Conservation (phyloP, 345 rosid genomes). For the Kandelia obovata region DNA sequence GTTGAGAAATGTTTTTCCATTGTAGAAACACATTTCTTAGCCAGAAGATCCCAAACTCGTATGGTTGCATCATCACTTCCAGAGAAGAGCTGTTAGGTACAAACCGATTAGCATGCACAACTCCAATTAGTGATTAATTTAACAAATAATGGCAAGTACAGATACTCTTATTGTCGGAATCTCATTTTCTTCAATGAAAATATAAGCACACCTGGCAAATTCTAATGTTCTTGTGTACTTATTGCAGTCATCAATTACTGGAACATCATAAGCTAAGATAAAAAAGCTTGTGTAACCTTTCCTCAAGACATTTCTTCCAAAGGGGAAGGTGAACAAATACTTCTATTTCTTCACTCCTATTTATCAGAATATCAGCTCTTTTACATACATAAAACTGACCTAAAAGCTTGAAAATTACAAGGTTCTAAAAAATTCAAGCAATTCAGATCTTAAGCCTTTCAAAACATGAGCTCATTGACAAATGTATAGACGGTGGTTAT, state of each 20-base stretch:
- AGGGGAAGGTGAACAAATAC: too few relatives aligned
- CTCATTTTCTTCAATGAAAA: background rate
- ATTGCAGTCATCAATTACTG: background rate
- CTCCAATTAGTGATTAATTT: background rate
- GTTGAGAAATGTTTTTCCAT: slow-evolving; percentile 78
- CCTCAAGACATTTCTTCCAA: too few relatives aligned
- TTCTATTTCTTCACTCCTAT: background rate
- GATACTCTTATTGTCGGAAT: too few relatives aligned
- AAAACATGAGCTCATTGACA: background rate
- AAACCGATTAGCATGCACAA: slow-evolving; percentile 7
- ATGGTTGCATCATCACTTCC: slow-evolving; percentile 86
- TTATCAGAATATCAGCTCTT: background rate
- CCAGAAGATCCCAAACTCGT: slow-evolving; percentile 80
- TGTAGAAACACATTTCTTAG: slow-evolving; percentile 67
- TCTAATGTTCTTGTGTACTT: background rate
- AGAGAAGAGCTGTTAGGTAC: slow-evolving; percentile 60
- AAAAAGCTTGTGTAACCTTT: too few relatives aligned
- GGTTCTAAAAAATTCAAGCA: background rate
- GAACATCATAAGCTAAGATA: background rate
- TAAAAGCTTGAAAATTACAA: background rate
- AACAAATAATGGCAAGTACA: background rate
- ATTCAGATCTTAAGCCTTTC: background rate
- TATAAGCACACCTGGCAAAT: background rate
- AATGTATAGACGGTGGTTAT: background rate
- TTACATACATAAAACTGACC: background rate